Base-by-base conservation (phyloP, 2,329 filamentous ascomycete genomes). In the Furcasterigmium furcatum region DNA sequence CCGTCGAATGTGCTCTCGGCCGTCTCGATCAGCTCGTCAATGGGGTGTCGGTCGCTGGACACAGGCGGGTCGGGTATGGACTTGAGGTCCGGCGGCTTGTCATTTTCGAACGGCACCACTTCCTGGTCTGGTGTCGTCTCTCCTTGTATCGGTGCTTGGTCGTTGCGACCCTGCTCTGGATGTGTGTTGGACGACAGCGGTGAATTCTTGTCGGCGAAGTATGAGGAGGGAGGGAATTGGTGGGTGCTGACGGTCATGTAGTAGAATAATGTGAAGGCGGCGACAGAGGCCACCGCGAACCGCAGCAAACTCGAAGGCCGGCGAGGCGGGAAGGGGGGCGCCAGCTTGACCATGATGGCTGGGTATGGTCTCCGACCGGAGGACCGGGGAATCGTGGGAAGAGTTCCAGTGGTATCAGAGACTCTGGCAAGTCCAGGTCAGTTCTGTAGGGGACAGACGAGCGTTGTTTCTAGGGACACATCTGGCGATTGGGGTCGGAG, bases 231-330 rank as follows among this genome's bases (percentile, higher is more conserved):
- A 4, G 54, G 29, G 46, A 44, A 10, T 44, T 38, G 30, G 36
- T 43, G n/a, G 43, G 45, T 35, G 21, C 47, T 35, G 50, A 44
- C 46, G 45, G 51, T 41, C 50, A 52, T 25, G 56, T 65, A 66
- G 47, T 62, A 66, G 46, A 66, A 51, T 12, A 65, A 46, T 21
- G 49, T 52, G 41, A 65, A 40, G 46, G 84, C 47, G 49, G 88
- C 82, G 6, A 85, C 87, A 18, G 77, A 66, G 25, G 74, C 63
- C 3, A 88, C 72, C 54, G 86, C 85, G 57, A 78, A 77, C 44
- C 84, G 74, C 45, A 88, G 82, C 43, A 73, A 68, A 45, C 71
- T 66, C 41, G 70, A 70, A 9, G 63, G 66, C 44, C 71, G 67
- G 47, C 70, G 65, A 46, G 68, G 66, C 34, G 68, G 66, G 46